phyloP scores from a whole-genome alignment of 805 yeast species.

The Saccharomycopsis synnaedendra region DNA sequence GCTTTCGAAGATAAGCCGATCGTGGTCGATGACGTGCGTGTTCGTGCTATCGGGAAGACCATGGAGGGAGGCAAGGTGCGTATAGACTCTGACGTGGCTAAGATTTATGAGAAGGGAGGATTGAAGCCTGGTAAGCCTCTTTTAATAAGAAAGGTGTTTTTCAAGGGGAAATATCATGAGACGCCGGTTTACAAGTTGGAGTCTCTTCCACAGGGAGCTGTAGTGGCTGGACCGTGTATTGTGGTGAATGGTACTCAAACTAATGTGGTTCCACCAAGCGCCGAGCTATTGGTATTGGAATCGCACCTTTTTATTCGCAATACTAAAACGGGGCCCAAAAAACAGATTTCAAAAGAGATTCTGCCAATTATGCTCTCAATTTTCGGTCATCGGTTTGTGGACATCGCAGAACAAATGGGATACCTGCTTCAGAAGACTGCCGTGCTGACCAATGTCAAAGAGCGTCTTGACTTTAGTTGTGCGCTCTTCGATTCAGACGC shows the following conservation, averaged over 20 bases:
- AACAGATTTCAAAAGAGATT: slow-evolving; percentile 20
- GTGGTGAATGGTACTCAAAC: slow-evolving; percentile 78
- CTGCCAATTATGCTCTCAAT: slow-evolving; percentile 70
- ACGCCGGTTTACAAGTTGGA: slow-evolving; percentile 48
- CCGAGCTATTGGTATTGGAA: slow-evolving; percentile 42
- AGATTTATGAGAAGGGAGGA: too few relatives aligned
- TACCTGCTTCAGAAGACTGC: slow-evolving; percentile 67
- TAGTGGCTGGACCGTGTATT: slow-evolving; percentile 60
- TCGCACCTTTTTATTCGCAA: slow-evolving; percentile 46
- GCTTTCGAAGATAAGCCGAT: slow-evolving; percentile 44
- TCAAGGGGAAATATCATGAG: slow-evolving; percentile 36
- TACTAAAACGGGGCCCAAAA: neutral
- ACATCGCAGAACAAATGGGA: slow-evolving; percentile 88
- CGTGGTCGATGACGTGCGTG: slow-evolving; percentile 61
- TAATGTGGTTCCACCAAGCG: slow-evolving; percentile 54
- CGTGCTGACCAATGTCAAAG: slow-evolving; percentile 76
- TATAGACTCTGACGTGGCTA: slow-evolving; percentile 41
- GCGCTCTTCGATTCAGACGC: slow-evolving; percentile 71
- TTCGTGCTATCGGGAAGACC: slow-evolving; percentile 62
- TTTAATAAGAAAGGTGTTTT: slow-evolving; percentile 39
- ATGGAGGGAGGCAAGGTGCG: slow-evolving; percentile 28
- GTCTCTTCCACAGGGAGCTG: slow-evolving; percentile 40
- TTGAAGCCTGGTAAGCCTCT: slow-evolving; percentile 19
- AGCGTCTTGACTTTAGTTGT: slow-evolving; percentile 74
- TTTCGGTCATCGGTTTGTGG: slow-evolving; percentile 79